Conservation (phyloP, 2,329 filamentous ascomycete species). For the Colletotrichum liriopes region DNA sequence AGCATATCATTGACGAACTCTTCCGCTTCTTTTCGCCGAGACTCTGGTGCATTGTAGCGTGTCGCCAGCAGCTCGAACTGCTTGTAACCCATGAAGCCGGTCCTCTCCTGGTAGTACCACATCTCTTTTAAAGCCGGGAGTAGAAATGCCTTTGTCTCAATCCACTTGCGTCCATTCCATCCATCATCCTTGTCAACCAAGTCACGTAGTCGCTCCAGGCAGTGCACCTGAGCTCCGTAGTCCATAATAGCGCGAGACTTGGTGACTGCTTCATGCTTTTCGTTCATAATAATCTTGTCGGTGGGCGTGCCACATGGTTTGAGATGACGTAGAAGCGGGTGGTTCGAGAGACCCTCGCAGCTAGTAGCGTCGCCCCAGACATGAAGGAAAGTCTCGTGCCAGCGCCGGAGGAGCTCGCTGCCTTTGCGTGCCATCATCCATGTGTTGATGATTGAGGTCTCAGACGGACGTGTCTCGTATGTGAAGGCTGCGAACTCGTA, state of each 20-base stretch:
- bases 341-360: conserved; percentile 50
- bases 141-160: conserved; percentile 49
- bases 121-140: conserved; percentile 46
- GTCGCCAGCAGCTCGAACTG: conserved; percentile 46
- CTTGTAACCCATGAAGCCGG: conserved; percentile 27
- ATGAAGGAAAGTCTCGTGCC: conserved; percentile 56
- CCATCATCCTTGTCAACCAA: conserved; percentile 53
- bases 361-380: conserved; percentile 55
- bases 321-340: conserved; percentile 46
- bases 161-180: conserved; percentile 54
- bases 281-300: conserved; percentile 1
- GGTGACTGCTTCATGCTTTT: not conserved
- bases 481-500: conserved; percentile 48
- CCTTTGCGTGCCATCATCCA: conserved; percentile 60
- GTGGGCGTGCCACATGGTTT: conserved; percentile 42
- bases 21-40: conserved; percentile 43
- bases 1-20: conserved; percentile 50
- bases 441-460: conserved; percentile 52
- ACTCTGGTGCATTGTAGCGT: not conserved
- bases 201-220: conserved; percentile 49
- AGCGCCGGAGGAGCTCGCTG: conserved; percentile 60
- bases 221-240: conserved; percentile 28
- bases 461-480: not conserved
- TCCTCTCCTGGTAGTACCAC: conserved; percentile 24
- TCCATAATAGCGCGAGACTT: conserved; percentile 27